Base-by-base conservation (phyloP, 768 basidiomycete species). In the Hypholoma sublateritium region DNA sequence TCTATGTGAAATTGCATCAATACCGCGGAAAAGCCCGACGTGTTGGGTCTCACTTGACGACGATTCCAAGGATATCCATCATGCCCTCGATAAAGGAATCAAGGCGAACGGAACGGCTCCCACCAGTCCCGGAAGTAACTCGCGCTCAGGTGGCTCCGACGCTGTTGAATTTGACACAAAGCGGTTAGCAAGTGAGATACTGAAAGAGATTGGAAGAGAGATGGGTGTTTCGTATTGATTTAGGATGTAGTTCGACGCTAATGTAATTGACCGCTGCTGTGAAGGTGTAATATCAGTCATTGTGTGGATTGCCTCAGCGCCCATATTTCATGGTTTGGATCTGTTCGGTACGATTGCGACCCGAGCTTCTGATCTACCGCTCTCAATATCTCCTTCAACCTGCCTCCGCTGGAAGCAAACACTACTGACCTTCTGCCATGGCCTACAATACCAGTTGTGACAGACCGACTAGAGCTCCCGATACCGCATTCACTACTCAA, bases 1-100 rank as follows among this genome's bases (percentile, higher is more conserved):
- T 2, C 70, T 97, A 4, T 89, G 89, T 62, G 87, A 93, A 63
- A 87, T 96, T 46, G 87, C 83, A 7, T 85, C 92, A 1, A 81
- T 88, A 54, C 84, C 89, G 0, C 77, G 86, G 25, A 83, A 80
- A 62, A 77, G 85, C 12, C 90, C 93, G 0, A 77, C 81, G 2
- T 80, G 84, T 11, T 93, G 89, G 88, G 72, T 90, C 34, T 58
- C 70, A 12, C 44, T 28, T 11, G 42, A 32, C 17, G 53, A 53
- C 25, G 13, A 32, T n/a, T 44, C 42, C 34, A 45, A 53, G 36
- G 53, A 53, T 11, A 35, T 17, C 13, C 34, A 22, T 17, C 41
- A 34, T 11, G 8, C 17, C 17, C 37, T 51, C 21, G 46, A 47
- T 16, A 47, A 16, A 22, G 22, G 25, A 5, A 25, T 17, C 50